Conservation (phyloP, 1,284 basidiomycete species). For the Ganoderma sp. region DNA sequence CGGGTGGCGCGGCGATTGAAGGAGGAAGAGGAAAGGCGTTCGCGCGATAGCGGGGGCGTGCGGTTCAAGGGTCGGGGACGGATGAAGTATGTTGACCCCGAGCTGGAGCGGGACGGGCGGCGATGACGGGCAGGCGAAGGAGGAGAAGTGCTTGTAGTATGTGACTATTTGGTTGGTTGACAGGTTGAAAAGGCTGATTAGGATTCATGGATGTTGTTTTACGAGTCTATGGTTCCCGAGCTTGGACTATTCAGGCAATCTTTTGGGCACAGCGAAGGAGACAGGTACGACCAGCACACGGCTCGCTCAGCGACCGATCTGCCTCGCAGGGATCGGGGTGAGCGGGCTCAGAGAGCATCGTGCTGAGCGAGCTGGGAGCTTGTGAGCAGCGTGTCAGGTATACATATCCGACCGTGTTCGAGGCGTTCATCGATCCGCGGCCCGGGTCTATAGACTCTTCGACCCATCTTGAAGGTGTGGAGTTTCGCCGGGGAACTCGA, state of each 20-base stretch:
- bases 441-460: not conserved
- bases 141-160: not conserved
- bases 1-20: slow-evolving; percentile 49
- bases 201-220: slow-evolving; percentile 2
- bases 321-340: not conserved
- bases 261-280: not conserved
- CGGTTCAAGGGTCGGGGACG: slow-evolving; percentile 73
- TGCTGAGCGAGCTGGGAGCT: not conserved
- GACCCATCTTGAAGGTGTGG: not conserved
- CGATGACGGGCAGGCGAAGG: not conserved
- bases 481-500: not conserved
- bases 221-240: not conserved
- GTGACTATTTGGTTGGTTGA: slow-evolving; percentile 4
- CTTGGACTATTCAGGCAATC: not conserved
- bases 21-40: slow-evolving; percentile 43
- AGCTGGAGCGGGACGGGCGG: slow-evolving; percentile 42
- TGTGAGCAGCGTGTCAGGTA: slow-evolving; percentile 1
- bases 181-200: not conserved
- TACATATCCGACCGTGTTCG: not conserved
- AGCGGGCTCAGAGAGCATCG: not conserved
- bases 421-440: not conserved
- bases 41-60: slow-evolving; percentile 49
- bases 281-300: slow-evolving; percentile 1
- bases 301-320: not conserved
- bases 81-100: slow-evolving; percentile 74